phyloP scores from a whole-genome alignment of 2,329 filamentous ascomycete species.

The Colletotrichum orchidophilum region DNA sequence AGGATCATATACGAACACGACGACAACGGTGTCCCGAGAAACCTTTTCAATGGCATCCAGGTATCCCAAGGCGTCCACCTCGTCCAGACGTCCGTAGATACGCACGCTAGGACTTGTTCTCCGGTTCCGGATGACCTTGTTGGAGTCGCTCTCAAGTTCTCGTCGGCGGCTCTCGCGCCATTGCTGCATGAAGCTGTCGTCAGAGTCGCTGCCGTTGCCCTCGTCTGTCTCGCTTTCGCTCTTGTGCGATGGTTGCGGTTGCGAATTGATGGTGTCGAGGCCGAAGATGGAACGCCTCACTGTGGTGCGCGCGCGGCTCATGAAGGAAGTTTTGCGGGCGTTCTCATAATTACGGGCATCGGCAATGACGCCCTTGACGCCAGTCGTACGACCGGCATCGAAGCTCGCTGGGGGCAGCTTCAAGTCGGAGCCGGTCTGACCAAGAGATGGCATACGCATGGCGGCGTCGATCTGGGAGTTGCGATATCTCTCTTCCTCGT shows the following conservation, averaged over 20 bases:
- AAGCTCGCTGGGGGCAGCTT: slow-evolving; percentile 70
- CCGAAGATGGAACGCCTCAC: slow-evolving; percentile 64
- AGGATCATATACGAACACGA: slow-evolving; percentile 93
- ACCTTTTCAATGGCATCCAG: slow-evolving; percentile 97
- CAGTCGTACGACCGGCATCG: slow-evolving; percentile 76
- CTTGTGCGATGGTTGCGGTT: slow-evolving; percentile 42
- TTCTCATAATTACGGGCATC: slow-evolving; percentile 82
- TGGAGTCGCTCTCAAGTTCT: slow-evolving; percentile 76
- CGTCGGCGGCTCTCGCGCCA: slow-evolving; percentile 85
- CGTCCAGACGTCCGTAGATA: slow-evolving; percentile 81
- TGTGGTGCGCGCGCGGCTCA: slow-evolving; percentile 60
- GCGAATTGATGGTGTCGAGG: slow-evolving; percentile 42
- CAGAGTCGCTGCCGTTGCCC: slow-evolving; percentile 61
- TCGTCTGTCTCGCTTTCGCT: slow-evolving; percentile 59
- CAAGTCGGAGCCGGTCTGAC: slow-evolving; percentile 57
- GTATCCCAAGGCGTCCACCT: slow-evolving; percentile 90
- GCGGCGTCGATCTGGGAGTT: slow-evolving; percentile 67
- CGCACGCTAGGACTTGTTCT: slow-evolving; percentile 80
- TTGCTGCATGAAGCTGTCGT: slow-evolving; percentile 82
- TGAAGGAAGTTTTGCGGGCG: slow-evolving; percentile 67
- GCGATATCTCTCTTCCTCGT: slow-evolving; percentile 64
- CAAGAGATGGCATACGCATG: slow-evolving; percentile 71
- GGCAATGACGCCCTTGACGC: slow-evolving; percentile 88
- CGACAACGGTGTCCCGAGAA: slow-evolving; percentile 80
- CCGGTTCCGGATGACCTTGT: slow-evolving; percentile 65